Conservation (phyloP, 495 filamentous ascomycete species). For the Penicillium verhagenii region DNA sequence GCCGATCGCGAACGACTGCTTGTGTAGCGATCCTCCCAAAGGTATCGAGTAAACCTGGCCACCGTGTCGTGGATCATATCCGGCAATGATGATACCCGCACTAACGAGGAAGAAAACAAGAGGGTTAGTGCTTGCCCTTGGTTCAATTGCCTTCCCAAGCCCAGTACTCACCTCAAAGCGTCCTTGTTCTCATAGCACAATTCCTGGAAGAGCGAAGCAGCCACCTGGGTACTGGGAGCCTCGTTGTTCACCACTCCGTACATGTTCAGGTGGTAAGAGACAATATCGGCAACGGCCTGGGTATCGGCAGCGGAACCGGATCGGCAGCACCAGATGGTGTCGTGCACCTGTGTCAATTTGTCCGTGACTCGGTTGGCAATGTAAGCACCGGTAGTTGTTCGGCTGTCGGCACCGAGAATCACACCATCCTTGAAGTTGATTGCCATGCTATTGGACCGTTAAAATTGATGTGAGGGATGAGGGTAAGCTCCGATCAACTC, state of each 20-base stretch:
- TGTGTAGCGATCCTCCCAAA: conserved; percentile 94
- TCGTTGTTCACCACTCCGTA: conserved; percentile 86
- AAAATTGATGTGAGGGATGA: conserved; percentile 12
- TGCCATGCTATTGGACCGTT: conserved; percentile 50
- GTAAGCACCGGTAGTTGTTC: conserved; percentile 98
- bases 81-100: conserved; percentile 96
- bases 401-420: conserved; percentile 92
- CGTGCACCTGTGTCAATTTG: conserved; percentile 97
- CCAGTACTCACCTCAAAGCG: conserved; percentile 61
- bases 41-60: conserved; percentile 98
- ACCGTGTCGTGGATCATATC: conserved; percentile 89
- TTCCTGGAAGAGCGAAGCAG: conserved; percentile 94
- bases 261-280: conserved; percentile 92
- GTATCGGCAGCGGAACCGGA: conserved; percentile 97
- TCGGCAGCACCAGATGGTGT: conserved; percentile 99
- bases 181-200: conserved; percentile 98
- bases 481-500: conserved; percentile 41
- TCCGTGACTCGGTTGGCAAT: conserved; percentile 99
- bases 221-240: conserved; percentile 88
- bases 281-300: conserved; percentile 96
- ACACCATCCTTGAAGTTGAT: conserved; percentile 98
- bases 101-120: too few species aligned
- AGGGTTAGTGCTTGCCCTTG: not conserved
- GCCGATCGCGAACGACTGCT: conserved; percentile 93
- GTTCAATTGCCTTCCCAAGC: not conserved